Evolutionary conservation across 192 early-diverging fungal species (phyloP).

Genomic region (Mycoemilia scoparia): DNA sequence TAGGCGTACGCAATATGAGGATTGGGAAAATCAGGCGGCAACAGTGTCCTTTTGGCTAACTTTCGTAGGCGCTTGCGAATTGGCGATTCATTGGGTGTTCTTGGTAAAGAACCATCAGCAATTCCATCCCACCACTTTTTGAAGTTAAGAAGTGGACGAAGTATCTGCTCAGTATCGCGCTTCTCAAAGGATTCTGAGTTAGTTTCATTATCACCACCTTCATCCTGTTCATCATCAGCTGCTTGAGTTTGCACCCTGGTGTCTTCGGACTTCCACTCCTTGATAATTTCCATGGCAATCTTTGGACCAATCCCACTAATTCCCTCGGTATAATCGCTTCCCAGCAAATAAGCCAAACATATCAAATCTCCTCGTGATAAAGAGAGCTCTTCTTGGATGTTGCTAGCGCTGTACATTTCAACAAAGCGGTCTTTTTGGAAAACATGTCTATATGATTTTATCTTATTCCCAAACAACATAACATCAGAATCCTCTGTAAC

Average conservation of each 20-base stretch:
- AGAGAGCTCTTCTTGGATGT: slow-evolving; percentile 45
- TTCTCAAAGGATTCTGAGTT: background rate
- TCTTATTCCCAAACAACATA: slow-evolving; percentile 70
- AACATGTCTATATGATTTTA: slow-evolving; percentile 71
- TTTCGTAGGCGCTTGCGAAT: slow-evolving; percentile 30
- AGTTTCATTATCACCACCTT: slow-evolving; percentile 1
- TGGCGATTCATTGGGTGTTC: slow-evolving; percentile 12
- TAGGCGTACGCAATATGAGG: slow-evolving; percentile 62
- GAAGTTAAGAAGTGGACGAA: slow-evolving; percentile 10
- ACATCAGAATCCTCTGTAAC: slow-evolving; percentile 96
- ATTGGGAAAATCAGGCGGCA: slow-evolving; percentile 69
- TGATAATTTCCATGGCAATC: slow-evolving; percentile 74
- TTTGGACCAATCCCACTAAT: slow-evolving; percentile 75
- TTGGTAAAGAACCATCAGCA: slow-evolving; percentile 23
- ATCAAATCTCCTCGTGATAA: slow-evolving; percentile 57
- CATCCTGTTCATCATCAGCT: background rate
- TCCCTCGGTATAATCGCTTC: slow-evolving; percentile 95
- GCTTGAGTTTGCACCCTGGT: slow-evolving; percentile 5
- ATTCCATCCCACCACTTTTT: slow-evolving; percentile 20
- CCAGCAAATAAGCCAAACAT: slow-evolving; percentile 70
- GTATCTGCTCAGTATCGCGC: slow-evolving; percentile 10
- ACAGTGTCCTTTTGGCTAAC: slow-evolving; percentile 37
- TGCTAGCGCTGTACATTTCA: slow-evolving; percentile 53
- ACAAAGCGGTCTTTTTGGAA: slow-evolving; percentile 82
- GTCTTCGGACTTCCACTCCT: slow-evolving; percentile 36